Evolutionary conservation across 352 stramenopile species (phyloP).

Genomic region (Elongisporangium senticosum): DNA sequence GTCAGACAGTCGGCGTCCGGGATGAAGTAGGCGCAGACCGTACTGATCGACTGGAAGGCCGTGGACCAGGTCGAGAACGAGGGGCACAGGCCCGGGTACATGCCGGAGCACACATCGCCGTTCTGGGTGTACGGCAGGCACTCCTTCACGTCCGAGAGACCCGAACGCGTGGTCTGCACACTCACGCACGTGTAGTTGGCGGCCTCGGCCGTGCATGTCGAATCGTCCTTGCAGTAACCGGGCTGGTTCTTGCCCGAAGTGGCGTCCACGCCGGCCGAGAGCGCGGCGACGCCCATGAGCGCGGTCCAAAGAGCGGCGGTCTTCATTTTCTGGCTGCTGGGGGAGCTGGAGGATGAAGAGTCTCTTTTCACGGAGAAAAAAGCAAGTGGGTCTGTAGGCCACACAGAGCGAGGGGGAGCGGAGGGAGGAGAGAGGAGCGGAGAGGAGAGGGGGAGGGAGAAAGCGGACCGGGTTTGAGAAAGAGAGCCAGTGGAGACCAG

Average conservation of each 20-base stretch:
- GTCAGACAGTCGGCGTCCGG: conserved; percentile 50
- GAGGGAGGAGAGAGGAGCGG: background rate
- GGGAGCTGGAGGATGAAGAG: conserved; percentile 1
- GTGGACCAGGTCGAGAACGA: conserved; percentile 71
- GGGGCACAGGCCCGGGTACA: conserved; percentile 49
- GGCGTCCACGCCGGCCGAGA: conserved; percentile 13
- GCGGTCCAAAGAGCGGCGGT: conserved; percentile 14
- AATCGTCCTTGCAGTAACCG: conserved; percentile 57
- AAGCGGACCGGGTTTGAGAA: background rate
- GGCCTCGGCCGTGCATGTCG: conserved; percentile 29
- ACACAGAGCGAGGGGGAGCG: background rate
- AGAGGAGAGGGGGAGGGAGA: background rate
- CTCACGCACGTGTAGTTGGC: conserved; percentile 55
- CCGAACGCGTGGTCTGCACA: conserved; percentile 71
- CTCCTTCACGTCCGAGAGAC: conserved; percentile 69
- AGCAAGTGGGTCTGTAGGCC: conserved; percentile 21
- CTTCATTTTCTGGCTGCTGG: conserved; percentile 18
- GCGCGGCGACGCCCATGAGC: conserved; percentile 16
- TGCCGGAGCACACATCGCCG: conserved; percentile 56
- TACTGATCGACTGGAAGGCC: conserved; percentile 56
- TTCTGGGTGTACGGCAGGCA: conserved; percentile 47
- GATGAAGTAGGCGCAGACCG: conserved; percentile 63
- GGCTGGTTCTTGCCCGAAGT: conserved; percentile 37
- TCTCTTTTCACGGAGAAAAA: conserved; percentile 27
- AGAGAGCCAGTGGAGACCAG: background rate